Evolutionary conservation across 2,329 filamentous ascomycete species (phyloP), one percentile per base, ranked within the genome.

Genomic region (Aaosphaeria pasadenensis): DNA sequence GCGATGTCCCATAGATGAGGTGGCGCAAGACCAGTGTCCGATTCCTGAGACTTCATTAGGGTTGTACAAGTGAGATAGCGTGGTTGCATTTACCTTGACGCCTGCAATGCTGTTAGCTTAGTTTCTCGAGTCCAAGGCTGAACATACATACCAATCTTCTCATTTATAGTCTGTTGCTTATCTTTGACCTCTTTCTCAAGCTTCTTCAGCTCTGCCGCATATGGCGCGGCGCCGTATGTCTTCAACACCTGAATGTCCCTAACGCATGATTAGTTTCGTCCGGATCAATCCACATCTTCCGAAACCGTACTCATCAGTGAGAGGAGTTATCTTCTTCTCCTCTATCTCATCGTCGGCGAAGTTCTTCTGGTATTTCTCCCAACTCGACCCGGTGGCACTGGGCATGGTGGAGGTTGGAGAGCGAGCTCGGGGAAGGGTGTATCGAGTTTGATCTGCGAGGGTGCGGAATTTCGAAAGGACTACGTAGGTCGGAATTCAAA

Each of bases 171-270:
- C 66, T 89, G 88, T 75, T 99, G 94, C 74, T 95, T 95, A 73
- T 99, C 94, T 74, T 97, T 99, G 80, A 99, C 97, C 76, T 96
- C 89, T 74, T 97, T 95, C 77, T 99, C 94, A 54, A 99, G 87
- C 77, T 94, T 95, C 83, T 96, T 96, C 68, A 99, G 79, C 51
- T 90, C 87, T 42, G 89, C 87, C 58, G 90, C 92, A 67, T 99
- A 99, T 31, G 94, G 94, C 49, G 94, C 94, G 33, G 92, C 91
- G 64, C 95, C 95, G 74, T 99, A 99, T 53, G 94, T 99, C 80
- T 97, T 99, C 63, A 99, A 84, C 58, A 99, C 94, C 78, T 96
- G 91, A 66, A 99, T 99, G 78, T 99, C 94, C 79, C 92, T 97
- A 59, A 48, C 42, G 47, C 39, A 39, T 48, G 47, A 54, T 74